A percentile compares a stretch with the other conserved stretches of the same genome.
phyloP scores from a whole-genome alignment of 177 flowering plant species.

The Vitis hybrid region DNA sequence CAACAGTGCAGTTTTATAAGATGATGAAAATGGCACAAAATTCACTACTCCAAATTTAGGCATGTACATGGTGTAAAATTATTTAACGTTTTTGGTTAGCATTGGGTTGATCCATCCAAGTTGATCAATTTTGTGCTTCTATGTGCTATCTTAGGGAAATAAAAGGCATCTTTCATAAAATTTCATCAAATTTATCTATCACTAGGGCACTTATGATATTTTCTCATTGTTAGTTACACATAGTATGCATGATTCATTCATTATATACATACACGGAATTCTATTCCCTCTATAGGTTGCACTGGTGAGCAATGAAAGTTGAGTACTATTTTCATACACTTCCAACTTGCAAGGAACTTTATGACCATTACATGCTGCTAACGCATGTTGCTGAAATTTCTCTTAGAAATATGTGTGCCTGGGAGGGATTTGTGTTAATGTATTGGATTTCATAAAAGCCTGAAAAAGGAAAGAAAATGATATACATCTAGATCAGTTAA shows the following conservation, averaged over 20 bases:
- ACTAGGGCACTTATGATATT: neutral
- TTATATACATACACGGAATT: neutral
- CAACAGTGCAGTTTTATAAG: neutral
- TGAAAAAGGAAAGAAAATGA: too few relatives aligned
- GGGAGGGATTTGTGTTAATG: neutral
- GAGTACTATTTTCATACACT: too few relatives aligned
- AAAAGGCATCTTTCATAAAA: neutral
- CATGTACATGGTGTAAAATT: neutral
- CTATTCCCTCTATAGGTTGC: neutral
- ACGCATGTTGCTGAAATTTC: too few relatives aligned
- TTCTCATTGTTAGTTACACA: neutral
- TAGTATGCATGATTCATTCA: neutral
- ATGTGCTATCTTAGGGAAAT: neutral
- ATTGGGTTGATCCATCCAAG: neutral
- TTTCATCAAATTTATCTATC: neutral
- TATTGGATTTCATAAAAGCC: neutral
- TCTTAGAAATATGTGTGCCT: too few relatives aligned
- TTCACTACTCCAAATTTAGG: too few relatives aligned
- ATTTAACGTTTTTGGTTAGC: neutral
- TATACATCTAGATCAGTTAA: too few relatives aligned
- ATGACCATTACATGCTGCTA: too few relatives aligned
- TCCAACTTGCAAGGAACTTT: too few relatives aligned
- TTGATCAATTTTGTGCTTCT: neutral
- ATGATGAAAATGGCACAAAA: neutral
- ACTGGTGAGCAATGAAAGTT: too few relatives aligned